These are phyloP conservation scores for Leptographium wingfieldii DNA, from an alignment of 2,329 filamentous ascomycete species.

Conservation along the genomic window DNA sequence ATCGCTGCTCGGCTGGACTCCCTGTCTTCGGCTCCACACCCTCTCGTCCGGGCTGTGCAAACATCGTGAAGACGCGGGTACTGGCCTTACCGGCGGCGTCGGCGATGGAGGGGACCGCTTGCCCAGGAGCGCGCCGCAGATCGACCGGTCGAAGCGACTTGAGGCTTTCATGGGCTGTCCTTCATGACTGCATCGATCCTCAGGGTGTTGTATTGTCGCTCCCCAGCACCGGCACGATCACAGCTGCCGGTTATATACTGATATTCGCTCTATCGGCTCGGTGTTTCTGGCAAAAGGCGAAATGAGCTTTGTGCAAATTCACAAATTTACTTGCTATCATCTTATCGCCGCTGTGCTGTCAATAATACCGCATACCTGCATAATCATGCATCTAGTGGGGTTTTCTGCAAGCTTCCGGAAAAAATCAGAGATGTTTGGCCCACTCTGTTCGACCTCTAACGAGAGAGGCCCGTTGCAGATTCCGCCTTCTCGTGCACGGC, in stretches of 20 bases:
- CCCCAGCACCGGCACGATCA: background rate
- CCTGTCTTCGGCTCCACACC: background rate
- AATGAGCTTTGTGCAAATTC: background rate
- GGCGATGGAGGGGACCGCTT: conserved; percentile 22
- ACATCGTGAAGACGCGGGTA: conserved; percentile 1
- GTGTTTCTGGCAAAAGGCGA: background rate
- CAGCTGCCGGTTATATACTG: background rate
- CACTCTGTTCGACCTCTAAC: background rate
- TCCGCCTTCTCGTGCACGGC: background rate
- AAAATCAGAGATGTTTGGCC: background rate
- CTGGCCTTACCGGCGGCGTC: background rate
- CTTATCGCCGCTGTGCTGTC: conserved; percentile 2
- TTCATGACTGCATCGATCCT: conserved; percentile 28
- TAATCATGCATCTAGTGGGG: background rate
- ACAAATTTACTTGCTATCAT: background rate
- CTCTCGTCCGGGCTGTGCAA: background rate
- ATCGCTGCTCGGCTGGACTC: background rate
- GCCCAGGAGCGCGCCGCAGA: conserved; percentile 42
- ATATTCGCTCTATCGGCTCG: background rate
- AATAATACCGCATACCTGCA: background rate
- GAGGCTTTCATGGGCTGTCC: conserved; percentile 48
- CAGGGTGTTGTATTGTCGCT: background rate
- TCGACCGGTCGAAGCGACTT: conserved; percentile 46
- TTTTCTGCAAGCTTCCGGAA: background rate
- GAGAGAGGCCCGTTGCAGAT: background rate